Percentiles rank a stretch among this genome's conserved stretches.
Evolutionary conservation across 1,284 basidiomycete genomes (phyloP).

Genomic region (Ceratorhiza oryzae-sativae): DNA sequence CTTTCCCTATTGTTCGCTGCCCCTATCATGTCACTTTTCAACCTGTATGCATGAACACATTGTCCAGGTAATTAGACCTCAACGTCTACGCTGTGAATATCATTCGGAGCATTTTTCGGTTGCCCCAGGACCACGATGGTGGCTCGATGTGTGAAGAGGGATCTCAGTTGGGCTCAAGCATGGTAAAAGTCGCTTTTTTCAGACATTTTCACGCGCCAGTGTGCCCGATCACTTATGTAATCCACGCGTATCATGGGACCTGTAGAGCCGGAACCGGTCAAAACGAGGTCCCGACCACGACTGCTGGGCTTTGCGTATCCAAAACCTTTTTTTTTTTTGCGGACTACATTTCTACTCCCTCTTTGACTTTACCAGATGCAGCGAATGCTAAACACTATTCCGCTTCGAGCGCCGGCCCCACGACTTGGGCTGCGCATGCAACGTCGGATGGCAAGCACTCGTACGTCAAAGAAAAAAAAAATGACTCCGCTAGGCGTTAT

Average conservation of each 20-base stretch:
- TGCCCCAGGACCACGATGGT: too few species aligned
- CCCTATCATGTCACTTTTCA: conserved; percentile 22
- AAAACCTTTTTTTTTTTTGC: neutral
- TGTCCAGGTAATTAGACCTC: conserved; percentile 17
- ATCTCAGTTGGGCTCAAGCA: too few species aligned
- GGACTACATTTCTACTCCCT: neutral
- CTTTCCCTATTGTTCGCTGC: neutral
- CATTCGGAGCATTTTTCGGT: conserved; percentile 3
- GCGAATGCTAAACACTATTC: neutral
- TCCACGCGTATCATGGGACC: conserved; percentile 11
- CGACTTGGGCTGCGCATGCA: neutral
- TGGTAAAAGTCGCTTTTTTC: too few species aligned
- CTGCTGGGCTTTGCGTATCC: too few species aligned
- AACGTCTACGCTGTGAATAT: conserved; percentile 6
- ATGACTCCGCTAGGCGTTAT: too few species aligned
- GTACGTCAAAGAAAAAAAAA: neutral
- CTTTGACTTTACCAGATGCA: neutral
- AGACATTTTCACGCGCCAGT: too few species aligned
- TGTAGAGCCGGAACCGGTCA: neutral
- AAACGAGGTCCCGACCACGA: neutral
- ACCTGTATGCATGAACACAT: conserved; percentile 19
- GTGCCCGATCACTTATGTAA: neutral
- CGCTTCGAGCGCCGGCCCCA: neutral
- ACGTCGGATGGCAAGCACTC: neutral
- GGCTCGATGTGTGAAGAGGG: too few species aligned